Conservation (phyloP, 495 filamentous ascomycete species). For the Penicillium soppii region DNA sequence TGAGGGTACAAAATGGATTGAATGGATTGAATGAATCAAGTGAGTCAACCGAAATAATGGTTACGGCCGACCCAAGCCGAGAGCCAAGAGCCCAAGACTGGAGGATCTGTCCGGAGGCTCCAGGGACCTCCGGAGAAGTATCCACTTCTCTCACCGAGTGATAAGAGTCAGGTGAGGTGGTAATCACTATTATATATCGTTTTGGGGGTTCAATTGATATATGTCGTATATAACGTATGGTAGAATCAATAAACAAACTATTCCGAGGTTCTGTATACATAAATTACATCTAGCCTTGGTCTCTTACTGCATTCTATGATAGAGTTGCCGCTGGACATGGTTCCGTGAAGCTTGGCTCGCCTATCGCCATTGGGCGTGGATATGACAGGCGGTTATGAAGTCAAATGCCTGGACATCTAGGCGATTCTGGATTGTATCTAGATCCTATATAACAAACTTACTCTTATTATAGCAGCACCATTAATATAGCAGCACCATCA, state of each 20-base stretch:
- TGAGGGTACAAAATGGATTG: no score
- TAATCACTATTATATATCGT: background rate
- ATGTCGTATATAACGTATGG: no score
- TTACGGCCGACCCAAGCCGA: conserved; percentile 18
- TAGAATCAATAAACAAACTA: no score
- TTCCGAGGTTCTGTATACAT: no score
- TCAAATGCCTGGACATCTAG: background rate
- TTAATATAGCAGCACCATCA: no score
- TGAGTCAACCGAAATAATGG: background rate
- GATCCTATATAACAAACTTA: no score
- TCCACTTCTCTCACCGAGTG: background rate
- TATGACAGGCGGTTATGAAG: background rate
- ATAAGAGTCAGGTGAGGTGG: background rate
- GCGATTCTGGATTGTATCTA: background rate
- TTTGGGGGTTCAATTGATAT: no score
- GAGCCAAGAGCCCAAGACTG: conserved; percentile 7
- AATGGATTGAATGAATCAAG: no score
- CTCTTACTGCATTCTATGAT: no score
- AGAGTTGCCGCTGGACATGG: conserved; percentile 1
- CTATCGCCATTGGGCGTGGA: background rate
- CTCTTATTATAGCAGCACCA: no score
- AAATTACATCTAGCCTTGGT: no score
- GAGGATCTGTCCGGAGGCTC: background rate
- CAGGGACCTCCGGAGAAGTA: background rate
- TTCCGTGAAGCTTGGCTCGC: conserved; percentile 3